A percentile compares a stretch with the other conserved stretches of the same genome.
phyloP scores from a whole-genome alignment of 345 rosid genomes.

The Isatis tinctoria region DNA sequence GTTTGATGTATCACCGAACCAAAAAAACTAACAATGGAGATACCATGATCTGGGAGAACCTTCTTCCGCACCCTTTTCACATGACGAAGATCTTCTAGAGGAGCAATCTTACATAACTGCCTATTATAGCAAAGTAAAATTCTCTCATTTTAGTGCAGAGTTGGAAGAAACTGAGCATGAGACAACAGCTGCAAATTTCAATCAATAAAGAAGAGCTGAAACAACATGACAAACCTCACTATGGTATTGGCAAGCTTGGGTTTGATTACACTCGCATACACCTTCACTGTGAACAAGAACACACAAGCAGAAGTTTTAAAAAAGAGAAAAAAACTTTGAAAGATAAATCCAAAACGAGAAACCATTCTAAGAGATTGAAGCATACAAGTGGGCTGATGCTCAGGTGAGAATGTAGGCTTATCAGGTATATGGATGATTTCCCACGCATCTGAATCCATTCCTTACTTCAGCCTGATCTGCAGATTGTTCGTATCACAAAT shows the following conservation, averaged over 20 bases:
- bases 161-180: constrained; percentile 1
- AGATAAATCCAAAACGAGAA: background rate
- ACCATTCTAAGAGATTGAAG: background rate
- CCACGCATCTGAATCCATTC: constrained; percentile 31
- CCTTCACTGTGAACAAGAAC: constrained; percentile 41
- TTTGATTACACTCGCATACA: constrained; percentile 58
- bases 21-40: constrained; percentile 1
- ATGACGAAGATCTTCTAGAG: constrained; percentile 66
- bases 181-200: background rate
- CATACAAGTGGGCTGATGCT: constrained; percentile 63
- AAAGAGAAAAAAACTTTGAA: background rate
- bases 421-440: constrained; percentile 54
- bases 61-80: constrained; percentile 67
- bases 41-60: constrained; percentile 35
- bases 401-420: constrained; percentile 44
- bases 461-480: background rate
- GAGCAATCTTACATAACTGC: constrained; percentile 60
- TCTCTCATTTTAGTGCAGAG: background rate
- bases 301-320: background rate
- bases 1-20: background rate
- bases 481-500: background rate
- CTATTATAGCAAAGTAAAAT: constrained; percentile 30
- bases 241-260: constrained; percentile 61
- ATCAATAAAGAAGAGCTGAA: background rate
- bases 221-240: constrained; percentile 46